Conservation (phyloP, 164 flowering plant genomes). For the Nymphaea thermarum region DNA sequence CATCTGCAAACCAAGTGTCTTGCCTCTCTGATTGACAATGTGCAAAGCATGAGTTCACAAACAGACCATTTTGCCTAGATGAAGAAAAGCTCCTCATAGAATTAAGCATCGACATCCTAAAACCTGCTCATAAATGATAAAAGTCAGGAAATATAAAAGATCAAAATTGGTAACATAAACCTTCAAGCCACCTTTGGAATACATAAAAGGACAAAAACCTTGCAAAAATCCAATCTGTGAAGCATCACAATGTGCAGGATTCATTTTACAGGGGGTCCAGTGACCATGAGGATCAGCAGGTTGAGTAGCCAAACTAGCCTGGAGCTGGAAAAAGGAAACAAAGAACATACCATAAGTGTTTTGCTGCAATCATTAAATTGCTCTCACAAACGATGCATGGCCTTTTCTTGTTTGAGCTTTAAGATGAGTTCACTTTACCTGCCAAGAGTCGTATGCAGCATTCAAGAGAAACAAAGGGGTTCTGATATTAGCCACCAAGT, state of each 20-base stretch:
- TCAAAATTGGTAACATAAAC: not conserved
- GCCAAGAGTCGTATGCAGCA: constrained; percentile 90
- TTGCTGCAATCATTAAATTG: too few species aligned
- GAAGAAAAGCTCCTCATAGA: constrained; percentile 33
- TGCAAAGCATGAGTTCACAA: constrained; percentile 92
- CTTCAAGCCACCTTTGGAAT: not conserved
- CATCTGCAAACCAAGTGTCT: constrained; percentile 74
- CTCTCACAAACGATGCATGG: too few species aligned
- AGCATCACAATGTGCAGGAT: constrained; percentile 42
- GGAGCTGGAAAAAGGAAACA: constrained; percentile 34
- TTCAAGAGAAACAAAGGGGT: constrained; percentile 76
- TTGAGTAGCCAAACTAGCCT: constrained; percentile 59
- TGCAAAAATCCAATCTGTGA: constrained; percentile 64
- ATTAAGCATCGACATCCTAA: constrained; percentile 67
- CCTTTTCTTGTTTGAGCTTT: too few species aligned
- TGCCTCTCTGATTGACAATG: constrained; percentile 96
- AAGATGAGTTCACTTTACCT: constrained; percentile 30
- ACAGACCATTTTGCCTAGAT: constrained; percentile 50
- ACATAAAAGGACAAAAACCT: constrained; percentile 22
- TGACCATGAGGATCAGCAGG: constrained; percentile 62
- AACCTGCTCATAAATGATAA: constrained; percentile 31
- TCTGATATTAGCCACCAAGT: constrained; percentile 34
- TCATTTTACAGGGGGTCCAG: constrained; percentile 53
- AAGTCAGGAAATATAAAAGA: not conserved
- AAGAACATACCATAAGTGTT: not conserved